Conservation (phyloP, 805 yeast genomes). For the Candida nonsorbophila region DNA sequence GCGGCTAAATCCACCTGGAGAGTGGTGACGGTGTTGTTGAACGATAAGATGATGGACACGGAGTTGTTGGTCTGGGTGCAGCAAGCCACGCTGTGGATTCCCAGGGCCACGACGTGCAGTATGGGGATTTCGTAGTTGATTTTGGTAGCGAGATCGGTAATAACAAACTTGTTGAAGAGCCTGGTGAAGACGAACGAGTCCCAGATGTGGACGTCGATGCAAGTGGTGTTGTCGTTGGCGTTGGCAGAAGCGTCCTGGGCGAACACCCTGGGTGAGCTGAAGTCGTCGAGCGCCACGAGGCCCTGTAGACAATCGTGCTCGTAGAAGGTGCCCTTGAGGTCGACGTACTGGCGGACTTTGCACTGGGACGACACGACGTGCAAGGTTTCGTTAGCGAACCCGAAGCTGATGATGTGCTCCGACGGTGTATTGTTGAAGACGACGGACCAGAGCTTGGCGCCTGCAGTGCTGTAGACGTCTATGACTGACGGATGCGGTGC, state of each 20-base stretch:
- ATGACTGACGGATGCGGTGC: slow-evolving; percentile 31
- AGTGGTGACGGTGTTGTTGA: slow-evolving; percentile 20
- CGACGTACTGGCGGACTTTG: slow-evolving; percentile 52
- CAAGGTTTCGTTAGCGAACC: slow-evolving; percentile 49
- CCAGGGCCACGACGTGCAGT: slow-evolving; percentile 12
- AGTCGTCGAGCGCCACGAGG: slow-evolving; percentile 12
- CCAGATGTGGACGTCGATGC: slow-evolving; percentile 5
- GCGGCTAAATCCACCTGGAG: slow-evolving; percentile 18
- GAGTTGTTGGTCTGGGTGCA: slow-evolving; percentile 6
- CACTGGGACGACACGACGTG: slow-evolving; percentile 52
- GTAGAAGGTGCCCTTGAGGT: slow-evolving; percentile 62
- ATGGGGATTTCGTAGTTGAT: slow-evolving; percentile 34
- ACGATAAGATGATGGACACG: slow-evolving; percentile 19
- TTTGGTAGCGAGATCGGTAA: slow-evolving; percentile 35
- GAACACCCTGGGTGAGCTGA: slow-evolving; percentile 5
- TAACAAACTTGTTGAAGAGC: slow-evolving; percentile 25
- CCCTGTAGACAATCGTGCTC: slow-evolving; percentile 35
- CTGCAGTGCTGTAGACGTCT: slow-evolving; percentile 31
- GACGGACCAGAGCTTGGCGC: slow-evolving; percentile 28
- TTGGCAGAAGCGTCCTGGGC: too few relatives aligned
- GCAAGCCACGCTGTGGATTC: slow-evolving; percentile 17
- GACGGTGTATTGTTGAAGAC: slow-evolving; percentile 38
- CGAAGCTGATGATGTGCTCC: slow-evolving; percentile 50
- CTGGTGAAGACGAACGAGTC: slow-evolving; percentile 17
- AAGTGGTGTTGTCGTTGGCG: too few relatives aligned